phyloP scores from a whole-genome alignment of 2,329 filamentous ascomycete genomes.

The Calonectria fujianensis region DNA sequence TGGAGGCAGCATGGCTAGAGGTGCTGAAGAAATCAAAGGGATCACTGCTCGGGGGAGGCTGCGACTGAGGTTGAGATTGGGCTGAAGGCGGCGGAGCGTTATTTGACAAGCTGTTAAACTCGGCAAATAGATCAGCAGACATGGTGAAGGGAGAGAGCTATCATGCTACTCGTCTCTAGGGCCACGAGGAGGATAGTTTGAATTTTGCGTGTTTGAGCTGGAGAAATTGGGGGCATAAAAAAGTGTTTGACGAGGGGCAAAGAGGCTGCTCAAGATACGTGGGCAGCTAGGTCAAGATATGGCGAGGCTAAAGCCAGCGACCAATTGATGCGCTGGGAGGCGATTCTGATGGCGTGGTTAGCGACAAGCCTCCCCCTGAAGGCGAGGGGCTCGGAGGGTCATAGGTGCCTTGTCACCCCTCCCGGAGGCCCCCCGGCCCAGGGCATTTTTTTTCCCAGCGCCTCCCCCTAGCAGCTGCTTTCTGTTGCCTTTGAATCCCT shows the following conservation, averaged over 20 bases:
- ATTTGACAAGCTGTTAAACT: constrained; percentile 72
- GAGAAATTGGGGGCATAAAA: constrained; percentile 27
- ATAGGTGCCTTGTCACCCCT: constrained; percentile 14
- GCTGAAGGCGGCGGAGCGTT: constrained; percentile 55
- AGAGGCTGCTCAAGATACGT: constrained; percentile 9
- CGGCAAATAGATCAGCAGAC: constrained; percentile 80
- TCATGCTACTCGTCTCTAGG: constrained; percentile 42
- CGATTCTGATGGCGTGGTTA: constrained; percentile 34
- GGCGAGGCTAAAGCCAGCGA: constrained; percentile 19
- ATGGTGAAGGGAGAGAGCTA: constrained; percentile 61
- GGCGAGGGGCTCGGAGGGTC: constrained; percentile 21
- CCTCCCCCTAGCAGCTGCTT: constrained; percentile 4
- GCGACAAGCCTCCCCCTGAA: constrained; percentile 31
- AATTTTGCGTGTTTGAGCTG: constrained; percentile 1
- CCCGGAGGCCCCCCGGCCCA: neutral
- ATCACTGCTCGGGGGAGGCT: constrained; percentile 51
- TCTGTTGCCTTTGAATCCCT: constrained; percentile 10
- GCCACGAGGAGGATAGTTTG: constrained; percentile 32
- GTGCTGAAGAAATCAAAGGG: constrained; percentile 52
- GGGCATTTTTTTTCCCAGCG: constrained; percentile 11
- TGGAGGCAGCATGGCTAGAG: constrained; percentile 41
- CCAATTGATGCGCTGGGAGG: constrained; percentile 16
- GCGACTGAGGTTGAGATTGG: constrained; percentile 37
- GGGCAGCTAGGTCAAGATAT: constrained; percentile 9
- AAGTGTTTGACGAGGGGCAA: constrained; percentile 28